Evolutionary conservation across 2,329 filamentous ascomycete genomes (phyloP).

Genomic region (Metarhizium album): DNA sequence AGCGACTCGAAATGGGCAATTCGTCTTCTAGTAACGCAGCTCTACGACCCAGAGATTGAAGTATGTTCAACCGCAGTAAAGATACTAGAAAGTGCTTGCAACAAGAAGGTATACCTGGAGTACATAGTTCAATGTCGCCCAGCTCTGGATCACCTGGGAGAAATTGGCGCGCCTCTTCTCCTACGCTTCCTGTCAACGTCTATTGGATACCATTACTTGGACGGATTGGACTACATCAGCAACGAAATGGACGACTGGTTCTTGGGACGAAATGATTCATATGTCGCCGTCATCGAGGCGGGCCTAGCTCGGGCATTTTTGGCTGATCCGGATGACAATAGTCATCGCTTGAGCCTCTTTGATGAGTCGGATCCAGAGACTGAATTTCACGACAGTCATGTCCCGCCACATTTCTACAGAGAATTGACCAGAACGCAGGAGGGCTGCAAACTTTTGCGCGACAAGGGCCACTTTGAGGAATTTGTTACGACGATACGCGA

Average conservation of each 20-base stretch:
- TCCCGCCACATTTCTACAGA: slow-evolving; percentile 96
- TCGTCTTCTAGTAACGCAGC: slow-evolving; percentile 87
- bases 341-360: slow-evolving; percentile 47
- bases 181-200: slow-evolving; percentile 91
- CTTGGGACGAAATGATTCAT: slow-evolving; percentile 89
- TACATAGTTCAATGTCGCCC: slow-evolving; percentile 95
- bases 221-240: slow-evolving; percentile 95
- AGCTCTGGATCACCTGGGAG: slow-evolving; percentile 86
- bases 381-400: slow-evolving; percentile 51
- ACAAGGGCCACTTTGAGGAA: slow-evolving; percentile 94
- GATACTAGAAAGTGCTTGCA: slow-evolving; percentile 94
- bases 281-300: slow-evolving; percentile 90
- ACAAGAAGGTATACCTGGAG: slow-evolving; percentile 80
- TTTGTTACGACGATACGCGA: slow-evolving; percentile 85
- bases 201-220: slow-evolving; percentile 93
- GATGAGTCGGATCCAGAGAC: slow-evolving; percentile 46
- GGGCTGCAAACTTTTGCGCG: slow-evolving; percentile 77
- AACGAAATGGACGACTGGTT: slow-evolving; percentile 99
- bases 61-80: slow-evolving; percentile 95
- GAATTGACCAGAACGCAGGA: slow-evolving; percentile 88
- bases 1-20: slow-evolving; percentile 91
- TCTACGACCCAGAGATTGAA: slow-evolving; percentile 95
- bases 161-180: slow-evolving; percentile 88
- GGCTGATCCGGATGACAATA: slow-evolving; percentile 48
- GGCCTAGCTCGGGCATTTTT: slow-evolving; percentile 78